Percentiles rank a stretch among this genome's conserved stretches.
phyloP scores from a whole-genome alignment of 257 asterid species.

The Plectranthus barbatus region DNA sequence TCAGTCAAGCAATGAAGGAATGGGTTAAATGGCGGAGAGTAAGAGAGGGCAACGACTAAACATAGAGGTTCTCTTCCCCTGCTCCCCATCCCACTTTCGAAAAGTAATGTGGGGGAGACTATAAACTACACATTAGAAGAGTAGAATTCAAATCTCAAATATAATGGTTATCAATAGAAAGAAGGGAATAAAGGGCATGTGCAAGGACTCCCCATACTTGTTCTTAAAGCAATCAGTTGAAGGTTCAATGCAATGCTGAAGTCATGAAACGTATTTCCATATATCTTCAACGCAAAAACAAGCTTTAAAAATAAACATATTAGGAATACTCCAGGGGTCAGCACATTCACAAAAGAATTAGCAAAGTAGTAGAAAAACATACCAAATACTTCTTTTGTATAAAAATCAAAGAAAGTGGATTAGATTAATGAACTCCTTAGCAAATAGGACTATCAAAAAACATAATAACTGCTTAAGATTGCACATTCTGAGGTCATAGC shows the following conservation, averaged over 20 bases:
- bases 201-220: background rate
- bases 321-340: background rate
- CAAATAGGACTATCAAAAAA: background rate
- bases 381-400: background rate
- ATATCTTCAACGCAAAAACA: background rate
- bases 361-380: background rate
- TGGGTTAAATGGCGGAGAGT: background rate
- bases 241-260: background rate
- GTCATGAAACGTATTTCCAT: background rate
- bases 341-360: conserved; percentile 6
- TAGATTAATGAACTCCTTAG: background rate
- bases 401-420: background rate
- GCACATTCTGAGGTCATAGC: background rate
- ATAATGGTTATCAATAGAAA: background rate
- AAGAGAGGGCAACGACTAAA: background rate
- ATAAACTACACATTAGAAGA: background rate
- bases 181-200: background rate
- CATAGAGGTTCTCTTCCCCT: background rate
- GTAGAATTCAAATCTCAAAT: background rate
- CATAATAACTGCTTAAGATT: background rate
- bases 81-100: background rate
- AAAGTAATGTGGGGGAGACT: background rate
- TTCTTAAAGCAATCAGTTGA: background rate
- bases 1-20: background rate
- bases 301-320: background rate